Percentiles rank a stretch among this genome's conserved stretches.
phyloP scores from a whole-genome alignment of 495 filamentous ascomycete genomes.

The Apiosordaria backusii region DNA sequence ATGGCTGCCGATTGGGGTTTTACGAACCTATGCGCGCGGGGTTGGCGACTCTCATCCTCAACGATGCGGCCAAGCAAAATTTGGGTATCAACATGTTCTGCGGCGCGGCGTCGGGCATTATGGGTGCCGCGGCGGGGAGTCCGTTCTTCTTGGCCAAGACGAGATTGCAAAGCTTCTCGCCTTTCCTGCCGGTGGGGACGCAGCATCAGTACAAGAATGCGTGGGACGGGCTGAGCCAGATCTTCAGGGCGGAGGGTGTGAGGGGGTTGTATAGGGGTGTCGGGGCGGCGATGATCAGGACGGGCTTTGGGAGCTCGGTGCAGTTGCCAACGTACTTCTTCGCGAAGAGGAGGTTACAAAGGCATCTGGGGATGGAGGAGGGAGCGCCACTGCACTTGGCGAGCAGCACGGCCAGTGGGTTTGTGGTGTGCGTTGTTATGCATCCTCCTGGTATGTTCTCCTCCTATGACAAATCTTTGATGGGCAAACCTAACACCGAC shows the following conservation, averaged over 20 bases:
- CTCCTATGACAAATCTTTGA: not conserved
- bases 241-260: conserved; percentile 73
- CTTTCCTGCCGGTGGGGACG: conserved; percentile 91
- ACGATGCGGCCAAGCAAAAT: conserved; percentile 70
- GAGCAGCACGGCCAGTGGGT: conserved; percentile 85
- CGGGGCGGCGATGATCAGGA: conserved; percentile 92
- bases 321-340: conserved; percentile 99
- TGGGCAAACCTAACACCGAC: not conserved
- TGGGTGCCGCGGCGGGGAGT: conserved; percentile 85
- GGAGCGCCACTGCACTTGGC: conserved; percentile 84
- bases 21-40: conserved; percentile 86
- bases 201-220: conserved; percentile 91
- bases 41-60: conserved; percentile 62
- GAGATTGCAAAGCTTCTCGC: conserved; percentile 87
- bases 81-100: conserved; percentile 89
- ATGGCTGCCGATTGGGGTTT: conserved; percentile 94
- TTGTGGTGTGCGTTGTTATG: conserved; percentile 97
- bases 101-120: conserved; percentile 80
- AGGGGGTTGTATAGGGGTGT: conserved; percentile 84
- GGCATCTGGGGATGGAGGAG: conserved; percentile 83
- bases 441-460: conserved; percentile 77
- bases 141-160: conserved; percentile 99
- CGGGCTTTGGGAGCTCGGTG: conserved; percentile 90
- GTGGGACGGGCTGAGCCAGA: conserved; percentile 73
- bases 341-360: conserved; percentile 79